A percentile compares a stretch with the other conserved stretches of the same genome.
These are phyloP conservation scores for Poa pratensis DNA, from an alignment of 176 grass and related monocot genomes.

Conservation along the genomic window DNA sequence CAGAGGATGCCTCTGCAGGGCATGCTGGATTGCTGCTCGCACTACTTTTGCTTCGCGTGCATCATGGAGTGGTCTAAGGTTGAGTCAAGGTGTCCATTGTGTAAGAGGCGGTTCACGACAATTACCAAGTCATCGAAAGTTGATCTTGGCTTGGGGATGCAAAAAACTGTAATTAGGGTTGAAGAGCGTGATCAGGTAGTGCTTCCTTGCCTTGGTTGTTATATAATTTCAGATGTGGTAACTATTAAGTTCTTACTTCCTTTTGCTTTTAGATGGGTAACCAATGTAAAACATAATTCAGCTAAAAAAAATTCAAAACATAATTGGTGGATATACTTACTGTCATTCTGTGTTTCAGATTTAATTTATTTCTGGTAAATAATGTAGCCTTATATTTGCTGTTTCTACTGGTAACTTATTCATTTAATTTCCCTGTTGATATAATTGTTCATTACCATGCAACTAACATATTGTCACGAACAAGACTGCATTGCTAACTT, in stretches of 20 bases:
- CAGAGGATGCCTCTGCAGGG: slow-evolving; percentile 74
- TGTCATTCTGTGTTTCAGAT: slow-evolving; percentile 21
- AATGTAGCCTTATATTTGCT: not conserved
- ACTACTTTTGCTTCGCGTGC: slow-evolving; percentile 92
- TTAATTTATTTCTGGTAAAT: slow-evolving; percentile 32
- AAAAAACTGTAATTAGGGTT: slow-evolving; percentile 71
- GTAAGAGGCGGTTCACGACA: slow-evolving; percentile 82
- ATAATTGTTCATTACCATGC: slow-evolving; percentile 4
- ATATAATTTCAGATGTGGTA: slow-evolving; percentile 35
- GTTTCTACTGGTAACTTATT: slow-evolving; percentile 17
- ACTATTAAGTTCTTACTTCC: slow-evolving; percentile 5
- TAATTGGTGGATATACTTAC: slow-evolving; percentile 17
- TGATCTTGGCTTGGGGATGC: slow-evolving; percentile 54
- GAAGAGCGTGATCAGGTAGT: slow-evolving; percentile 90
- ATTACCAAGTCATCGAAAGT: slow-evolving; percentile 81
- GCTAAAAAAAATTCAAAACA: not conserved
- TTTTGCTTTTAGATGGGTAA: slow-evolving; percentile 16
- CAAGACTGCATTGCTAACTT: slow-evolving; percentile 2
- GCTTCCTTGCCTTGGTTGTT: slow-evolving; percentile 22
- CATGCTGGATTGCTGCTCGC: slow-evolving; percentile 77
- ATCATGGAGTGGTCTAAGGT: slow-evolving; percentile 97
- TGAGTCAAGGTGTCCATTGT: slow-evolving; percentile 89
- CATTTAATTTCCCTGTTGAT: slow-evolving; percentile 16
- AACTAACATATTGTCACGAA: slow-evolving; percentile 1
- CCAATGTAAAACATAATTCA: slow-evolving; percentile 12